Evolutionary conservation across 129 eudicot species (phyloP).

Genomic region (Lactuca saligna): DNA sequence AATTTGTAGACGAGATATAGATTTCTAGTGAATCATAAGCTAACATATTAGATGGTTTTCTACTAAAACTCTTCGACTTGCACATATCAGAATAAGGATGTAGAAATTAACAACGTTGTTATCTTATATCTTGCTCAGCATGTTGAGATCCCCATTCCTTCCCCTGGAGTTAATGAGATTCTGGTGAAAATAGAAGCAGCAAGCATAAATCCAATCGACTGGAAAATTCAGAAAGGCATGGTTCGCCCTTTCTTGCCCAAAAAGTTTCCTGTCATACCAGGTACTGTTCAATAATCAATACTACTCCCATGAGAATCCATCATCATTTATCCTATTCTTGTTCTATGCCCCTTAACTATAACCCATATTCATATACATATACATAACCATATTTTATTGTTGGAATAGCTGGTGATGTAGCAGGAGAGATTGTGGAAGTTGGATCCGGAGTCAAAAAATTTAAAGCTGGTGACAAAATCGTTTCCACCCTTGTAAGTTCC

Average conservation of each 20-base stretch:
- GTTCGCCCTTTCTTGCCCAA: constrained; percentile 49
- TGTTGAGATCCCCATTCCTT: constrained; percentile 61
- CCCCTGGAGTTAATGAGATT: constrained; percentile 50
- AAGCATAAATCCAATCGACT: constrained; percentile 61
- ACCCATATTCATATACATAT: no score
- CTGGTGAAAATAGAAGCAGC: constrained; percentile 66
- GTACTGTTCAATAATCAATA: constrained; percentile 18
- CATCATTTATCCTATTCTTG: not conserved
- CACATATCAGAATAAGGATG: no score
- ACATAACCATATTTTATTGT: constrained; percentile 10
- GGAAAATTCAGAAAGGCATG: constrained; percentile 57
- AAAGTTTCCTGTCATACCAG: constrained; percentile 57
- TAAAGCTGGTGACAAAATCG: constrained; percentile 50
- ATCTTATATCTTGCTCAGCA: constrained; percentile 38
- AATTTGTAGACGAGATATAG: no score
- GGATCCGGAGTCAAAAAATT: constrained; percentile 45
- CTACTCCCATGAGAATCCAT: not conserved
- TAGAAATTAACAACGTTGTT: no score
- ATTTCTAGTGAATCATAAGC: no score
- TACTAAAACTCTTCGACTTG: no score
- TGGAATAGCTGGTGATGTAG: constrained; percentile 42
- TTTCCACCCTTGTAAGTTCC: constrained; percentile 30
- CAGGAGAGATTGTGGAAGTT: constrained; percentile 42
- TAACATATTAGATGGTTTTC: no score
- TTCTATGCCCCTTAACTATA: no score